Percentiles rank a stretch among this genome's conserved stretches.
phyloP scores from a whole-genome alignment of 805 yeast genomes.

The Jamesozyma spencerorum region DNA sequence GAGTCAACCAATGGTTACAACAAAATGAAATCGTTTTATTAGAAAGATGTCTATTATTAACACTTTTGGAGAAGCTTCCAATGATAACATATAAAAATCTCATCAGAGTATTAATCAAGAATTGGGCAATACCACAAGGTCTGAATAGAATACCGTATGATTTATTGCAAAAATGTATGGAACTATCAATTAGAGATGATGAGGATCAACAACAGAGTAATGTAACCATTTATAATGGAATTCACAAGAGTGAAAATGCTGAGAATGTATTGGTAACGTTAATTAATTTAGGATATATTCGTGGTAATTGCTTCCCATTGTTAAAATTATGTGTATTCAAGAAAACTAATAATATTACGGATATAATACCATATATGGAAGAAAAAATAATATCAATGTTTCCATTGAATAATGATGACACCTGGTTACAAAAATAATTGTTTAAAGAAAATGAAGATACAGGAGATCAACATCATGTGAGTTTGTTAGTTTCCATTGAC shows the following conservation, averaged over 20 bases:
- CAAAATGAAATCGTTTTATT: conserved; percentile 27
- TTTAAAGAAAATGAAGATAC: too few species aligned
- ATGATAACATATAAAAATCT: conserved; percentile 36
- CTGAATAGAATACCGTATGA: conserved; percentile 24
- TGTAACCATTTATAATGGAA: conserved; percentile 16
- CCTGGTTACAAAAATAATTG: conserved; percentile 23
- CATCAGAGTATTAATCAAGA: conserved; percentile 14
- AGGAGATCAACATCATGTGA: too few species aligned
- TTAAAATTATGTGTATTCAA: conserved; percentile 24
- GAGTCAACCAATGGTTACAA: conserved; percentile 29
- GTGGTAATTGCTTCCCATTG: conserved; percentile 29
- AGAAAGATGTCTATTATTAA: conserved; percentile 26
- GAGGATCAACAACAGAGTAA: background rate
- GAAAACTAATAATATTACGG: conserved; percentile 18
- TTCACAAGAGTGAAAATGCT: conserved; percentile 17
- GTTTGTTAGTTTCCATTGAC: too few species aligned
- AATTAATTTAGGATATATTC: conserved; percentile 22
- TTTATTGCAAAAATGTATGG: conserved; percentile 13
- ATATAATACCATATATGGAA: conserved; percentile 24
- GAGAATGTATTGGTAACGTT: conserved; percentile 26
- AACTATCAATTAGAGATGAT: conserved; percentile 14
- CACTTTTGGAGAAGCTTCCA: conserved; percentile 35
- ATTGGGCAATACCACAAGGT: conserved; percentile 12
- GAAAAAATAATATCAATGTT: conserved; percentile 21
- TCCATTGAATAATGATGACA: conserved; percentile 24